Conservation (phyloP, 257 asterid species). For the Solanum clarkiae region DNA sequence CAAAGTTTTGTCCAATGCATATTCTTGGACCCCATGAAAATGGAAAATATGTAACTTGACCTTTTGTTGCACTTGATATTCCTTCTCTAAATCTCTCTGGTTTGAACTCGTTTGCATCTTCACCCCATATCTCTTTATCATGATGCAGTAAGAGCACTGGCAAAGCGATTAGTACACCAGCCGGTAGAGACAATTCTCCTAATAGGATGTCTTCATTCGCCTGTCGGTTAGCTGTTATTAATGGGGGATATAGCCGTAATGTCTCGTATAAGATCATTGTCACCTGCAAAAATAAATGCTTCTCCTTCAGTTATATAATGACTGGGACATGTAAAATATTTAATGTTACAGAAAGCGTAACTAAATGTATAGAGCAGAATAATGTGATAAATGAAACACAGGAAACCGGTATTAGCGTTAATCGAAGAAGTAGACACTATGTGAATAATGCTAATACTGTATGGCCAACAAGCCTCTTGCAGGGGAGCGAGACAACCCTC, state of each 20-base stretch:
- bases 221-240: not conserved
- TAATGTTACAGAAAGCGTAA: not conserved
- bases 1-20: slow-evolving; percentile 25
- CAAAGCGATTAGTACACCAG: not conserved
- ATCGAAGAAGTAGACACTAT: too few species aligned
- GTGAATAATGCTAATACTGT: too few species aligned
- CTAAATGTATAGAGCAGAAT: too few species aligned
- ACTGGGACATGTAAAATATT: not conserved
- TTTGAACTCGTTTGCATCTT: not conserved
- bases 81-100: not conserved
- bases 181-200: not conserved
- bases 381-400: too few species aligned
- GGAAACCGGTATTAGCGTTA: too few species aligned
- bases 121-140: not conserved
- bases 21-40: slow-evolving; percentile 29
- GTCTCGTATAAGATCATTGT: not conserved
- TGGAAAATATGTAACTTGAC: slow-evolving; percentile 1
- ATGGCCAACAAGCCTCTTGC: too few species aligned
- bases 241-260: not conserved
- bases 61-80: not conserved
- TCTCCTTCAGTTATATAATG: not conserved
- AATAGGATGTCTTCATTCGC: not conserved
- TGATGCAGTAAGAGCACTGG: not conserved
- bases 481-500: too few species aligned
- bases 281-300: not conserved